Evolutionary conservation across 2,329 filamentous ascomycete genomes (phyloP), one percentile per base, ranked within the genome.

Genomic region (Alternaria solani): DNA sequence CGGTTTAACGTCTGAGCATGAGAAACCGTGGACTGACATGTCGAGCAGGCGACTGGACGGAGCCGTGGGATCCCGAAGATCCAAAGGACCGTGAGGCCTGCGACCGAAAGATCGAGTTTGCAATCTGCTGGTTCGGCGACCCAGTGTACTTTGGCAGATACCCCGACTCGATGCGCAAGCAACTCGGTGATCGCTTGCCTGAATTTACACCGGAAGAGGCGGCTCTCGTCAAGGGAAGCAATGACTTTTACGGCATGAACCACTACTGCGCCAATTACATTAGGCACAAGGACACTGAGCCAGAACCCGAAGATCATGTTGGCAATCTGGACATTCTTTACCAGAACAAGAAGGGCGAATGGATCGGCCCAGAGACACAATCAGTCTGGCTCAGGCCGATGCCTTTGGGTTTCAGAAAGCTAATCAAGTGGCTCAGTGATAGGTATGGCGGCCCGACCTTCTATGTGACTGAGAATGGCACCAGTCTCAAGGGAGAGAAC

Each of bases 231-330:
- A 85, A 90, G 72, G 92, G 91, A n/a, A 92, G 89, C 75, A 95
- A 95, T 78, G 93, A 96, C 82, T 96, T 96, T 80, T 96, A 96
- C 79, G 93, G 92, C 78, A 94, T 94, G 91, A 96, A 96, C 83
- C 91, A 93, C 84, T 96, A 96, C 83, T 94, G 91, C 51, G 90
- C 92, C 74, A 92, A 95, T 84, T 96, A 91, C 81, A 89, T 96
- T 81, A 89, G 88, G 77, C 89, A 94, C 80, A 87, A 88, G 73
- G 84, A 86, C 7, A 85, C 84, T 7, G 81, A 84, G 48, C 81
- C 91, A 0, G 83, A 86, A 1, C 81, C 82, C 4, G 84, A 90
- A 51, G 92, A 96, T 80, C 88, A 88, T 78, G 81, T 87, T 12
- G 93, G 93, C 54, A 91, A 96, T 78, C 81, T 96, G 36, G 91